phyloP scores from a whole-genome alignment of 1,139 yeast genomes.

The Lodderomyces theae region DNA sequence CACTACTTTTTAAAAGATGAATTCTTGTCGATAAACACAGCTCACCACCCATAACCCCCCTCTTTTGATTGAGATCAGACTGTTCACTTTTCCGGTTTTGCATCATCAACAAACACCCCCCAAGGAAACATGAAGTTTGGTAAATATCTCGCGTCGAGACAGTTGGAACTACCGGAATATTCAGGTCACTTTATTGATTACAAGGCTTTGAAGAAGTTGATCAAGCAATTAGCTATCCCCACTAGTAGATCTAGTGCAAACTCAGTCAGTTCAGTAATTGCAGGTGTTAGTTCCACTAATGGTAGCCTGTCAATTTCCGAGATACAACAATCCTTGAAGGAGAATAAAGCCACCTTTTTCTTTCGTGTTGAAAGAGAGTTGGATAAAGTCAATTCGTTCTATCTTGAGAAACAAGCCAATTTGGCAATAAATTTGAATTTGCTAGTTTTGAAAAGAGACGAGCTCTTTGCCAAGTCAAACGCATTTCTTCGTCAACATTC shows the following conservation, averaged over 20 bases:
- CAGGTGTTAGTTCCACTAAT: slow-evolving; percentile 7
- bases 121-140: slow-evolving; percentile 72
- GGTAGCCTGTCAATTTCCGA: slow-evolving; percentile 24
- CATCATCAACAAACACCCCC: not conserved
- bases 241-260: slow-evolving; percentile 10
- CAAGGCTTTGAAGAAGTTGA: slow-evolving; percentile 82
- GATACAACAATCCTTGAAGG: slow-evolving; percentile 67
- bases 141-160: slow-evolving; percentile 89
- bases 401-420: slow-evolving; percentile 87
- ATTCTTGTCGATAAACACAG: no score
- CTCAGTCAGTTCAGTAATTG: slow-evolving; percentile 6
- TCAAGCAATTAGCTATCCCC: slow-evolving; percentile 62
- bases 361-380: slow-evolving; percentile 89
- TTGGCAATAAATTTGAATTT: slow-evolving; percentile 74
- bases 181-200: slow-evolving; percentile 91
- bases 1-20: no score
- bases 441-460: slow-evolving; percentile 67
- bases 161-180: slow-evolving; percentile 91
- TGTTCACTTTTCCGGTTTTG: not conserved
- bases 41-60: no score
- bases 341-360: slow-evolving; percentile 90
- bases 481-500: slow-evolving; percentile 29
- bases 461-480: slow-evolving; percentile 44
- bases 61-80: no score
- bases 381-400: slow-evolving; percentile 89